Conservation (phyloP, 2,329 filamentous ascomycete species). For the Ophioceras dolichostomum region DNA sequence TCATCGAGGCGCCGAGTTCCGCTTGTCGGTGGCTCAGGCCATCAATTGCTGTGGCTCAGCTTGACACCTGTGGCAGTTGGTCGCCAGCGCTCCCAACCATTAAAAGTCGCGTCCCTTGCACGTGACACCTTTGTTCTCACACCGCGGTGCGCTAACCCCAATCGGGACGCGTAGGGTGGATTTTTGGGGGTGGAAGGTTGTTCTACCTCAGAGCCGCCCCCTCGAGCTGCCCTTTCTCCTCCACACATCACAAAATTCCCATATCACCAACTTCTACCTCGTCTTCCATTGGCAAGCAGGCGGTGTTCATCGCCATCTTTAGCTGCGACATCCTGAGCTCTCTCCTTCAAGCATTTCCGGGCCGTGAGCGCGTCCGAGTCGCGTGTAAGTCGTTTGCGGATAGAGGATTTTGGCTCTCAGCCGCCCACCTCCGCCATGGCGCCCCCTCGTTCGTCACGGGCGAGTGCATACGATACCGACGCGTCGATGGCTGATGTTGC, state of each 20-base stretch:
- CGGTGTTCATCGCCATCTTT: not conserved
- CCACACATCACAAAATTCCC: not conserved
- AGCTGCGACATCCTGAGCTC: not conserved
- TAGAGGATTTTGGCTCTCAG: too few species aligned
- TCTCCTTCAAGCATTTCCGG: not conserved
- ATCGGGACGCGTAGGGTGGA: constrained; percentile 3
- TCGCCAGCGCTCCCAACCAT: too few species aligned
- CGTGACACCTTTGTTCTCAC: not conserved
- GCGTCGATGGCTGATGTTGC: constrained; percentile 49
- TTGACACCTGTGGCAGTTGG: too few species aligned
- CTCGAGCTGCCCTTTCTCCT: not conserved
- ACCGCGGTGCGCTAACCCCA: not conserved
- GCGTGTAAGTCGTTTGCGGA: constrained; percentile 3
- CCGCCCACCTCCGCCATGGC: constrained; percentile 33
- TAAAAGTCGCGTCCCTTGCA: not conserved
- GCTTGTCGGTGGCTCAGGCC: too few species aligned
- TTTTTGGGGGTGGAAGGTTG: not conserved
- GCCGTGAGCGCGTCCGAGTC: not conserved
- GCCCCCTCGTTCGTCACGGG: constrained; percentile 34
- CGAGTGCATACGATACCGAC: constrained; percentile 43
- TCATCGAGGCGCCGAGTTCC: too few species aligned
- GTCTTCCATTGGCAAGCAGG: too few species aligned
- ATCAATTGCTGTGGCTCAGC: too few species aligned
- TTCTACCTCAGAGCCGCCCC: not conserved
- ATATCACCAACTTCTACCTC: not conserved